These are phyloP conservation scores for Sicyos baderoa DNA, from an alignment of 306 rosid species.

Conservation along the genomic window DNA sequence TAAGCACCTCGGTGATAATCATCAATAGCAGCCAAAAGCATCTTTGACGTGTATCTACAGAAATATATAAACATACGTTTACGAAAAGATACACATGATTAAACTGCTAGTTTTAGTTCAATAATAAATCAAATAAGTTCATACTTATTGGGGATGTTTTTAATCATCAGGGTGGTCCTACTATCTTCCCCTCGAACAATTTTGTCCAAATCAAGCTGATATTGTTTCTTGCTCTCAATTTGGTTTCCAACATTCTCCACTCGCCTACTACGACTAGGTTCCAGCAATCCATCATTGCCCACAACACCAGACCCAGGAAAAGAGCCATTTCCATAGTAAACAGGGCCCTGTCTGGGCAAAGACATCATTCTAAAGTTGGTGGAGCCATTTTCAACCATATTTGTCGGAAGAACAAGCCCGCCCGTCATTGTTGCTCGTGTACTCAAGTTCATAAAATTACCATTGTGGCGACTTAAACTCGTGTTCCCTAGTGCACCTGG, in stretches of 20 bases:
- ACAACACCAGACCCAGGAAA: conserved; percentile 47
- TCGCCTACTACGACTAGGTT: conserved; percentile 55
- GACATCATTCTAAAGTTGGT: conserved; percentile 73
- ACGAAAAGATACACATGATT: no score
- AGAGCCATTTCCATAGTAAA: conserved; percentile 61
- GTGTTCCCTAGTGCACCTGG: conserved; percentile 46
- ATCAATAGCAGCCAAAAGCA: conserved; percentile 64
- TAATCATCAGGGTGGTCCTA: conserved; percentile 92
- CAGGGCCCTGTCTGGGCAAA: conserved; percentile 57
- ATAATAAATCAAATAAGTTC: conserved; percentile 22
- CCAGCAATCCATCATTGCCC: conserved; percentile 48
- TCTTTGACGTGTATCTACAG: conserved; percentile 1
- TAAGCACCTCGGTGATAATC: no score
- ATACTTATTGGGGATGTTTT: conserved; percentile 92
- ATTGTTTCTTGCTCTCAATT: conserved; percentile 66
- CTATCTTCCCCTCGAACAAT: conserved; percentile 66
- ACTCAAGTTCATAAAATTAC: conserved; percentile 61
- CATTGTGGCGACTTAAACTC: conserved; percentile 42
- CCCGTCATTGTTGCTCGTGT: conserved; percentile 40
- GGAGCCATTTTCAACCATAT: conserved; percentile 47
- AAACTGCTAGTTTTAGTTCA: neutral
- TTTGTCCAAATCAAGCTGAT: conserved; percentile 87
- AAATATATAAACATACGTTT: no score
- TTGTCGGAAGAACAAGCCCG: conserved; percentile 59
- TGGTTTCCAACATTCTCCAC: conserved; percentile 56